Base-by-base conservation (phyloP, 2,329 filamentous ascomycete species). In the Trichoderma pleuroti region DNA sequence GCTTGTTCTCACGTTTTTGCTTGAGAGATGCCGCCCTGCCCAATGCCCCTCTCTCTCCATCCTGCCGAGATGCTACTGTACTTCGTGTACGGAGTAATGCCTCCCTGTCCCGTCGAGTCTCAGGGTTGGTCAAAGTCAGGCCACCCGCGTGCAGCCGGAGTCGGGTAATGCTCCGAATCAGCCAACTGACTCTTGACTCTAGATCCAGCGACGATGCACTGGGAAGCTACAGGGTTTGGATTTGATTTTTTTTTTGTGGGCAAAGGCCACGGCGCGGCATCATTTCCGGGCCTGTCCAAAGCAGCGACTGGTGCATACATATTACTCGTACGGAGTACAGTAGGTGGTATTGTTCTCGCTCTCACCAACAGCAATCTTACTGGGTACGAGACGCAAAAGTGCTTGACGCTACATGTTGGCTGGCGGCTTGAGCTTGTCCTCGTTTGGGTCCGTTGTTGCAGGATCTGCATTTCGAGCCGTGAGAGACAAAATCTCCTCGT, bases 311-410 rank as follows among this genome's bases (percentile, higher is more conserved):
- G 34, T 30, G n/a, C n/a, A n/a, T n/a, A n/a, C n/a, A n/a, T n/a
- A 34, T 24, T 65, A 24, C 62, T n/a, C 24, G 46, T 26, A 21
- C 42, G n/a, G n/a, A n/a, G 16, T 46, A 21, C 30, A 16, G 30
- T 54, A 24, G 62, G 28, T 59, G 16, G 64, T 59, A 32, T 59
- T 59, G 32, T 10, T 56, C 24, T 42, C 39, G 24, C 52, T 67
- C 46, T 65, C 39, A 59, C 64, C 64, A 67, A 39, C 32, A 59
- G 49, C 36, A 46, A 46, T 59, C 52, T 67, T 52, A 52, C 46
- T 52, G 10, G 46, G 46, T 54, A 54, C 62, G 30, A 28, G 30
- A 54, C 5, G 30, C 46, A 65, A 36, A 65, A 65, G 62, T 54
- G 46, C 62, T 21, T 39, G 21, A 24, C 42, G 42, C 42, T 26